Evolutionary conservation across 2,329 filamentous ascomycete species (phyloP).

Genomic region (Epichloe gansuensis): DNA sequence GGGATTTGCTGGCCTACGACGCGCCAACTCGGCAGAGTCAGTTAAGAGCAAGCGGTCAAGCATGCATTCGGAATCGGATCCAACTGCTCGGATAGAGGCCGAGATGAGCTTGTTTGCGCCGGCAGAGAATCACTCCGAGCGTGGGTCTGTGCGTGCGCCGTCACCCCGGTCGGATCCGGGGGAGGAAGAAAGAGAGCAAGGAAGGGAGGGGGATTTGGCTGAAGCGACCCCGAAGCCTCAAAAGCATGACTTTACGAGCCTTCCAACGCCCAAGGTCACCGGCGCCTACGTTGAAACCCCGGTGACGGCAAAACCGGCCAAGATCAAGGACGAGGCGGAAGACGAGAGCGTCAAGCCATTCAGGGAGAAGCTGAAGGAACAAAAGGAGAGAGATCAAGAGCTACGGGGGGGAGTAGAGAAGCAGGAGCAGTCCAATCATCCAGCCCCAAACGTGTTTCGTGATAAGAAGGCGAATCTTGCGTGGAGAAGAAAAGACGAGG

Average conservation of each 20-base stretch:
- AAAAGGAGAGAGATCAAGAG: slow-evolving; percentile 5
- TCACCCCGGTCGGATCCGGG: slow-evolving; percentile 26
- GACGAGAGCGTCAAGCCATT: slow-evolving; percentile 1
- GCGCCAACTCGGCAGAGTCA: slow-evolving; percentile 33
- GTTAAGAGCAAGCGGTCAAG: slow-evolving; percentile 35
- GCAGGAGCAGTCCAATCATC: neutral
- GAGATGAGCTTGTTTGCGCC: slow-evolving; percentile 45
- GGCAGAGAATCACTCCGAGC: slow-evolving; percentile 41
- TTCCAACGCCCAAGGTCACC: slow-evolving; percentile 40
- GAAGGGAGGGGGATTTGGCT: slow-evolving; percentile 15
- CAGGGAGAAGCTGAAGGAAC: slow-evolving; percentile 9
- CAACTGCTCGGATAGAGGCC: slow-evolving; percentile 41
- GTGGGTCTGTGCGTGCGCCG: slow-evolving; percentile 37
- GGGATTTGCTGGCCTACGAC: slow-evolving; percentile 32
- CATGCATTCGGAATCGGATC: slow-evolving; percentile 38
- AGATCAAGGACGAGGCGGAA: slow-evolving; percentile 8
- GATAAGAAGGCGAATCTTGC: slow-evolving; percentile 15
- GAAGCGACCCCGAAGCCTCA: slow-evolving; percentile 35
- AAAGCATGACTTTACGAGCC: slow-evolving; percentile 32
- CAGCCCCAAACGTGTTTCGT: slow-evolving; percentile 11
- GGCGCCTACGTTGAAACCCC: slow-evolving; percentile 47
- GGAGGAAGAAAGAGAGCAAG: slow-evolving; percentile 13
- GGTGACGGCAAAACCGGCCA: slow-evolving; percentile 30
- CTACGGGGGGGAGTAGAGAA: neutral
- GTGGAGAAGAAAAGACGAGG: slow-evolving; percentile 14